Evolutionary conservation across 1,284 basidiomycete genomes (phyloP).

Genomic region (Ceratorhiza oryzae-sativae): DNA sequence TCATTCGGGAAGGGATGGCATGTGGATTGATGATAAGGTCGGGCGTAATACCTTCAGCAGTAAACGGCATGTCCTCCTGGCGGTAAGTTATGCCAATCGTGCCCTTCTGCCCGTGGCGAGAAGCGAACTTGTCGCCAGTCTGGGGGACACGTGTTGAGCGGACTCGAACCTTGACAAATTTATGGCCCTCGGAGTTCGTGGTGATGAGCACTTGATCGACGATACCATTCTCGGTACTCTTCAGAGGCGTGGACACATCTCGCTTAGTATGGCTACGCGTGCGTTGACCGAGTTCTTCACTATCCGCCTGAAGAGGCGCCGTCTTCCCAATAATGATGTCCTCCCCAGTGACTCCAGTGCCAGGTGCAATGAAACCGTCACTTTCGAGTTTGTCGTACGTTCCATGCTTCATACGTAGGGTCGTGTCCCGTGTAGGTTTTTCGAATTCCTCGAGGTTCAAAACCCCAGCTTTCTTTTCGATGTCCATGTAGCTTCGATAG

Average conservation of each 20-base stretch:
- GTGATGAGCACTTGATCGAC: slow-evolving; percentile 98
- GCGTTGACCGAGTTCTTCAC: slow-evolving; percentile 95
- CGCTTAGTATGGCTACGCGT: slow-evolving; percentile 89
- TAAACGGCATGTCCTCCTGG: slow-evolving; percentile 99
- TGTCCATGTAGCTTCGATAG: slow-evolving; percentile 97
- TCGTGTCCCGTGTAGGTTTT: slow-evolving; percentile 93
- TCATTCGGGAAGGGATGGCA: slow-evolving; percentile 99
- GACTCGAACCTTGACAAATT: slow-evolving; percentile 98
- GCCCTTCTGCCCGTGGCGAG: slow-evolving; percentile 99
- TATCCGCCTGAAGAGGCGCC: slow-evolving; percentile 94
- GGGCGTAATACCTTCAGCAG: slow-evolving; percentile 92
- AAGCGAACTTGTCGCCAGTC: slow-evolving; percentile 99
- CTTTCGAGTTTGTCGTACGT: slow-evolving; percentile 98
- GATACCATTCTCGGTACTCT: slow-evolving; percentile 97
- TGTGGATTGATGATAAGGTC: slow-evolving; percentile 99
- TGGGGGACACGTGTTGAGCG: slow-evolving; percentile 95
- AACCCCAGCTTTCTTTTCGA: slow-evolving; percentile 96
- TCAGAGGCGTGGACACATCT: slow-evolving; percentile 96
- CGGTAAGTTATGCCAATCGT: slow-evolving; percentile 99
- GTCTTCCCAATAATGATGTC: slow-evolving; percentile 99
- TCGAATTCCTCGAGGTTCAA: slow-evolving; percentile 96
- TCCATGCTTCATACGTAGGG: slow-evolving; percentile 96
- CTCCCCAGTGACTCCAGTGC: slow-evolving; percentile 93
- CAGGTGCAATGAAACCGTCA: slow-evolving; percentile 94
- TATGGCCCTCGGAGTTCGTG: slow-evolving; percentile 94